Conservation (phyloP, 2,329 filamentous ascomycete species). For the Ophiostoma angusticollis region DNA sequence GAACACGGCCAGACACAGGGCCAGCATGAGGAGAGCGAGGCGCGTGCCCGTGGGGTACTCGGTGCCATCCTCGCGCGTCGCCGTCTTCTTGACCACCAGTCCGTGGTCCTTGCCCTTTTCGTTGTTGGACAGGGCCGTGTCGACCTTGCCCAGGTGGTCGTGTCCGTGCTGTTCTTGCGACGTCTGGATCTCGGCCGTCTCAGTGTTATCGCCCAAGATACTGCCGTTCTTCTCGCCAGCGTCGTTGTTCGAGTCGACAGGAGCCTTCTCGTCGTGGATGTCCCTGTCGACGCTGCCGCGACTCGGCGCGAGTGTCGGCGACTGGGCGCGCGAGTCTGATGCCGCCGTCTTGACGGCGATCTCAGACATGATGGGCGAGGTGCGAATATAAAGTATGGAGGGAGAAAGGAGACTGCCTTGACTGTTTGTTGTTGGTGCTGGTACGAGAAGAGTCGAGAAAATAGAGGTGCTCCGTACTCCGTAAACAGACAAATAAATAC, state of each 20-base stretch:
- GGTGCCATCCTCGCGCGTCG: slow-evolving; percentile 25
- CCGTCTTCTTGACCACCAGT: slow-evolving; percentile 6
- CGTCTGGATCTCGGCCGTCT: neutral
- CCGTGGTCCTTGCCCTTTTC: neutral
- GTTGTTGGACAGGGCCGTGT: slow-evolving; percentile 8
- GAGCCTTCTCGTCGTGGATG: neutral
- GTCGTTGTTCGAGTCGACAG: neutral
- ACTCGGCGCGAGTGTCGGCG: slow-evolving; percentile 8
- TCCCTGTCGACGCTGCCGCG: slow-evolving; percentile 5
- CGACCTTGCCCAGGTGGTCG: slow-evolving; percentile 1
- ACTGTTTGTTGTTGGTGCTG: too few species aligned
- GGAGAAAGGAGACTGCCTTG: too few species aligned
- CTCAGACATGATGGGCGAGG: neutral
- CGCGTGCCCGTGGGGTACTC: slow-evolving; percentile 26
- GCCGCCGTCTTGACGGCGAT: neutral
- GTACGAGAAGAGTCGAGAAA: too few species aligned
- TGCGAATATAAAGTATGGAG: neutral
- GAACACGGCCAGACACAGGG: slow-evolving; percentile 31
- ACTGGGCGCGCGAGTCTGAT: slow-evolving; percentile 5
- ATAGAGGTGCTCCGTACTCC: too few species aligned
- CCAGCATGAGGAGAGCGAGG: slow-evolving; percentile 27
- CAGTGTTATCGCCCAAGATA: neutral
- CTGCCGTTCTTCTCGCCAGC: neutral
- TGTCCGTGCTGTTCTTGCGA: neutral
- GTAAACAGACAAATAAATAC: neutral